A percentile compares a stretch with the other conserved stretches of the same genome.
These are phyloP conservation scores for Vitis hybrid DNA, from an alignment of 177 flowering plant genomes.

Conservation along the genomic window DNA sequence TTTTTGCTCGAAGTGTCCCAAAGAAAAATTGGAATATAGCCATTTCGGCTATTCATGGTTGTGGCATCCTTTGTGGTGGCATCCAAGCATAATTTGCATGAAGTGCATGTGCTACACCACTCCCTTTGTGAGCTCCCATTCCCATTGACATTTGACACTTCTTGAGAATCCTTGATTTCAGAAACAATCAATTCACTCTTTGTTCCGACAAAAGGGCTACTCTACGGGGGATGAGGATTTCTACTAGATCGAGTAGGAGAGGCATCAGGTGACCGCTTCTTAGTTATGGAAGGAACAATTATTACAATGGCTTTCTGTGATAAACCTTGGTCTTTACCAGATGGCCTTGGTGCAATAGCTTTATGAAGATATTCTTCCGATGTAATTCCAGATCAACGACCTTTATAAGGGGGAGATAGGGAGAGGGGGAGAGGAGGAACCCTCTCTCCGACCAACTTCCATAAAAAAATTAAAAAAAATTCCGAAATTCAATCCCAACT, in stretches of 20 bases:
- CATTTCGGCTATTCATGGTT: slow-evolving; percentile 97
- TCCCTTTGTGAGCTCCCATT: slow-evolving; percentile 8
- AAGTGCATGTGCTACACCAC: no score
- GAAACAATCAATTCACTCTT: slow-evolving; percentile 33
- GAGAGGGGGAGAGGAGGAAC: no score
- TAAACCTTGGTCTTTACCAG: slow-evolving; percentile 42
- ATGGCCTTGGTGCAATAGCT: slow-evolving; percentile 32
- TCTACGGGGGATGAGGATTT: slow-evolving; percentile 39
- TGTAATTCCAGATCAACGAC: no score
- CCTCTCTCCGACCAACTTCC: no score
- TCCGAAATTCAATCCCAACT: no score
- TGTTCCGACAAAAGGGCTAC: slow-evolving; percentile 34
- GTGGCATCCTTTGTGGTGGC: slow-evolving; percentile 79
- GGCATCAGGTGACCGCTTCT: slow-evolving; percentile 45
- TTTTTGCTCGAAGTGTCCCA: slow-evolving; percentile 93
- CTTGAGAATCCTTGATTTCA: slow-evolving; percentile 43
- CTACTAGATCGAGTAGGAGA: slow-evolving; percentile 54
- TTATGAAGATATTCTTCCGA: slow-evolving; percentile 64
- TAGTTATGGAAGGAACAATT: slow-evolving; percentile 90
- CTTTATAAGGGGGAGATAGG: no score
- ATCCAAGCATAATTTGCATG: no score
- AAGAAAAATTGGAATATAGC: slow-evolving; percentile 94
- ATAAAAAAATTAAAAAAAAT: no score
- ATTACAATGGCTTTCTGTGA: slow-evolving; percentile 98
- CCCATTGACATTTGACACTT: slow-evolving; percentile 36